Evolutionary conservation across 164 flowering plant species (phyloP), one percentile per base, ranked within the genome.

Genomic region (Aristolochia contorta): DNA sequence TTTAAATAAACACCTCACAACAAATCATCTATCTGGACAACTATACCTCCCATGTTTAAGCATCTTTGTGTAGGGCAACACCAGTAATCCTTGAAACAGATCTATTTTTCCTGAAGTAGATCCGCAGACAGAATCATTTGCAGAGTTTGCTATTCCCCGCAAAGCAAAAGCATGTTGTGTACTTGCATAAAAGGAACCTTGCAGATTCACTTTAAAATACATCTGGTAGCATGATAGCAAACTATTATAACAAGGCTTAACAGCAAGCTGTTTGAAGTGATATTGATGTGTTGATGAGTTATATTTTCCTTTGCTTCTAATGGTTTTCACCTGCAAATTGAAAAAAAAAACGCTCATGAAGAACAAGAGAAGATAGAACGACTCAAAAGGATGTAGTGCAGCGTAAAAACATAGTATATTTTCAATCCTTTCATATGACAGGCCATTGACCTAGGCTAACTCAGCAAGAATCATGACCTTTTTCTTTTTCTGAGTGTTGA

Each of bases 11-110:
- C 59, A 66, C 57, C 70, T 60, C 65, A 32, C 48, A 43, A 37
- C 49, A 72, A 57, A 62, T 62, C 47, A 68, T 24, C 62, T 65
- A 62, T 33, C 62, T 46, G 60, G 47, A 33, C 62, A 65, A 25
- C 25, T 56, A 50, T 45, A 23, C 51, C 54, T 65, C 48, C 58
- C 58, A 59, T 33, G 45, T 60, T 66, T 56, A 69, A 73, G 62
- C 68, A 63, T 69, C 54, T 59, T 66, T 24, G 20, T 20, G 23
- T 16, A 63, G 37, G 46, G 15, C 56, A 53, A 66, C 18, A 19
- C 61, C 22, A 20, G 58, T 7, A 63, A 62, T 18, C 50, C 49
- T 62, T 51, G 59, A 57, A 25, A 32, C 53, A 57, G 57, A 62
- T 51, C 62, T 49, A 20, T 46, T 22, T 30, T 32, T 47, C 64